Percentiles rank a stretch among this genome's conserved stretches.
phyloP scores from a whole-genome alignment of 1,284 basidiomycete genomes.

The Ganoderma sp. region DNA sequence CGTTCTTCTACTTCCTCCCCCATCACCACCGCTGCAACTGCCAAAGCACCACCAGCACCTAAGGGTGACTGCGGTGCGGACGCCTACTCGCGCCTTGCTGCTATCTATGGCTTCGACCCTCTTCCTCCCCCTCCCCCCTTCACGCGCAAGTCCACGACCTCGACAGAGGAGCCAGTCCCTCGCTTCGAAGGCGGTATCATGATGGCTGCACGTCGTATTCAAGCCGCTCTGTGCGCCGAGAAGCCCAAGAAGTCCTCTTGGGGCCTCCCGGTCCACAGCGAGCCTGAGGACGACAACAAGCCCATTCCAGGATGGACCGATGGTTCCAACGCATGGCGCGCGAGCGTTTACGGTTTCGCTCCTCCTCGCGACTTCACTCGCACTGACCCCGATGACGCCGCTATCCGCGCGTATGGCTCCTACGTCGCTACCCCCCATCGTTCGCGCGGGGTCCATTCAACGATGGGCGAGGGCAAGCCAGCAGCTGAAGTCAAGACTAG shows the following conservation, averaged over 20 bases:
- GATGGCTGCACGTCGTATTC: slow-evolving; percentile 67
- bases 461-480: slow-evolving; percentile 44
- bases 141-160: slow-evolving; percentile 38
- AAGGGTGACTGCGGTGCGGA: slow-evolving; percentile 33
- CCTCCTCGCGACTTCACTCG: slow-evolving; percentile 41
- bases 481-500: slow-evolving; percentile 36
- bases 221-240: slow-evolving; percentile 52
- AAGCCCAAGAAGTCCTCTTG: slow-evolving; percentile 42
- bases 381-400: slow-evolving; percentile 36
- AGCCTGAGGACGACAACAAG: slow-evolving; percentile 39
- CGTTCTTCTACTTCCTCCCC: slow-evolving; percentile 38
- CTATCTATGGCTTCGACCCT: slow-evolving; percentile 60
- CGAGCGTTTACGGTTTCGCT: slow-evolving; percentile 57
- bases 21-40: slow-evolving; percentile 38
- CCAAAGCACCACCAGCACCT: slow-evolving; percentile 42
- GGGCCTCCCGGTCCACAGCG: slow-evolving; percentile 31
- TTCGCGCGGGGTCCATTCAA: slow-evolving; percentile 54
- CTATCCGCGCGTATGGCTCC: slow-evolving; percentile 46
- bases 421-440: slow-evolving; percentile 57
- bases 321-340: slow-evolving; percentile 66
- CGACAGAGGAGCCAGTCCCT: slow-evolving; percentile 37
- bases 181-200: slow-evolving; percentile 63
- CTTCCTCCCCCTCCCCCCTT: slow-evolving; percentile 57
- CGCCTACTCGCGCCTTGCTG: slow-evolving; percentile 56
- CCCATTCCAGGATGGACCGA: slow-evolving; percentile 73